Conservation (phyloP, 1,139 yeast species). For the Taphrina wiesneri region DNA sequence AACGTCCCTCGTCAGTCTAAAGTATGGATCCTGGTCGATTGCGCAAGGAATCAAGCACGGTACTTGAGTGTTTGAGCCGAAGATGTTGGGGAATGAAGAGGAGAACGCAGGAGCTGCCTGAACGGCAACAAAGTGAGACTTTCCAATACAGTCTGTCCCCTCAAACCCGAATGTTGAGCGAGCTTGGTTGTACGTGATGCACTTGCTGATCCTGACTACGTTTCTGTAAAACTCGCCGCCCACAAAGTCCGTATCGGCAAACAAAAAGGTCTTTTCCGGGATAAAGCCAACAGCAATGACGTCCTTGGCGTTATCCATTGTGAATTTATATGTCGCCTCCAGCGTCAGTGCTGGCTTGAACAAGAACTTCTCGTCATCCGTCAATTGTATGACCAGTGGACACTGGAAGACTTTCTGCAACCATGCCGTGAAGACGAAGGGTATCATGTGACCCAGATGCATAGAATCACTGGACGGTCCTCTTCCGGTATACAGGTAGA, state of each 20-base stretch:
- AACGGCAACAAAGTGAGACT: constrained; percentile 89
- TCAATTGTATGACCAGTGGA: constrained; percentile 91
- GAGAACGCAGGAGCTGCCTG: constrained; percentile 97
- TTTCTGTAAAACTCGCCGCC: constrained; percentile 92
- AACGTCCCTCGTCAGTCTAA: constrained; percentile 96
- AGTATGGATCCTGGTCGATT: constrained; percentile 93
- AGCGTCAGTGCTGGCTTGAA: constrained; percentile 88
- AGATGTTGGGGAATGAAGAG: constrained; percentile 89
- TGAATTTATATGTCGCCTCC: constrained; percentile 79
- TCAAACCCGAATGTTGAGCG: constrained; percentile 97
- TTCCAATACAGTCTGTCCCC: constrained; percentile 88
- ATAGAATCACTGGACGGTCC: constrained; percentile 95
- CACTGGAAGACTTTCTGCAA: constrained; percentile 96
- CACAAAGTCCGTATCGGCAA: constrained; percentile 89
- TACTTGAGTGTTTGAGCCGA: constrained; percentile 69
- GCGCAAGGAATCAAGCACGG: constrained; percentile 99
- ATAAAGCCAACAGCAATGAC: constrained; percentile 93
- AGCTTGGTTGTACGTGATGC: constrained; percentile 93
- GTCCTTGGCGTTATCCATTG: constrained; percentile 83
- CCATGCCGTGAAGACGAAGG: constrained; percentile 96
- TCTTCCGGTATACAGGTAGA: constrained; percentile 94
- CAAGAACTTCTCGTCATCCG: constrained; percentile 96
- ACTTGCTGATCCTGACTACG: constrained; percentile 90
- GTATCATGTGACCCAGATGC: constrained; percentile 98
- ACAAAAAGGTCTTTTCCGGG: constrained; percentile 90